phyloP scores from a whole-genome alignment of 1,284 basidiomycete genomes.

The Serendipita sp. region DNA sequence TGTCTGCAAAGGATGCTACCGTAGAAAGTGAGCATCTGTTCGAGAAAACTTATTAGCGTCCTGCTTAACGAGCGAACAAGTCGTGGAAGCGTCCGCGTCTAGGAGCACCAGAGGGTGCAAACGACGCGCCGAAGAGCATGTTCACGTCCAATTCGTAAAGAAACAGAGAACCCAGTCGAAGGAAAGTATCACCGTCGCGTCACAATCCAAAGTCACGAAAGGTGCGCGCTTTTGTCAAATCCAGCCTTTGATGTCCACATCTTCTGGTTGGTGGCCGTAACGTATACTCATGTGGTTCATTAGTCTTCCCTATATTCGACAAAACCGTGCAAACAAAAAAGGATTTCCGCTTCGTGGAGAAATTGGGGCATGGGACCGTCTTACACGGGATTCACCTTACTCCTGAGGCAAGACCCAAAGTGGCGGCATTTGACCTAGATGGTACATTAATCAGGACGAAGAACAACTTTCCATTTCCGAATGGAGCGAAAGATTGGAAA shows the following conservation, averaged over 20 bases:
- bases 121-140: conserved; percentile 2
- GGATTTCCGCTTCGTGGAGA: neutral
- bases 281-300: too few species aligned
- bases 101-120: neutral
- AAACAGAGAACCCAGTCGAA: neutral
- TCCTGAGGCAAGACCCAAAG: conserved; percentile 31
- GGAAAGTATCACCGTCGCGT: neutral
- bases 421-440: conserved; percentile 79
- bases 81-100: neutral
- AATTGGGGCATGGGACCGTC: neutral
- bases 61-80: neutral
- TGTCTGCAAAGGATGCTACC: neutral
- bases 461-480: conserved; percentile 27
- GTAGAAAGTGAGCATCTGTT: neutral
- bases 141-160: neutral
- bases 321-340: neutral
- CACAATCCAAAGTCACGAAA: neutral
- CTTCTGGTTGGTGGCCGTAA: too few species aligned
- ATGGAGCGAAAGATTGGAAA: conserved; percentile 39
- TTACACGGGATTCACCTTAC: conserved; percentile 43
- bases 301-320: neutral
- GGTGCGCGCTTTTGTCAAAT: neutral
- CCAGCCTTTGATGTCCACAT: neutral
- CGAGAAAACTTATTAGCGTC: neutral
- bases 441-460: conserved; percentile 67